Evolutionary conservation across 1,284 basidiomycete species (phyloP), one percentile per base, ranked within the genome.

Genomic region (Rhodotorula sp.): DNA sequence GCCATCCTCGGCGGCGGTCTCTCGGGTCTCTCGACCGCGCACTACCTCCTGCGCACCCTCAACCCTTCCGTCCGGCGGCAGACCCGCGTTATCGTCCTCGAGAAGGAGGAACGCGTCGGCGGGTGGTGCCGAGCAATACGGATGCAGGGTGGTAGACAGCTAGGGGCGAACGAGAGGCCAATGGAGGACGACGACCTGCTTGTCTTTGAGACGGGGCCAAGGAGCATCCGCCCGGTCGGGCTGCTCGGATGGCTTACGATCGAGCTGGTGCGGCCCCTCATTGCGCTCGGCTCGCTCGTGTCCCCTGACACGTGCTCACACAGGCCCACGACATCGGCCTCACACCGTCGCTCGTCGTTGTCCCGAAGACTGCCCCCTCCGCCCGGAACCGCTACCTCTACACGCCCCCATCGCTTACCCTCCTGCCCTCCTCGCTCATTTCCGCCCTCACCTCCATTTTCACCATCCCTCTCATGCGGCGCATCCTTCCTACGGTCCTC

Each of bases 1-100:
- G 88, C 88, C 27, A 82, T 95, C 70, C 82, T 95, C 15, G 93
- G 92, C 3, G 91, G 90, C 5, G 92, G 92, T 29, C 84, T 96
- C 58, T 86, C 90, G 0, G 93, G 93, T 13, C 86, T 95, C 25
- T 89, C 91, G 0, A 86, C 91, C 25, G 90, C 92, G 3, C 91
- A 89, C 79, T 87, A 92, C 78, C 87, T 94, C 29, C 84, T 90
- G 10, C 84, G 89, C 64, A 84, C 86, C 13, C 89, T 91, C 71
- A 88, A 88, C 0, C 80, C 82, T 3, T 81, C 86, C 46, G 67
- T 70, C 29, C 58, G 66, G 19, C 2, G 37, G 22, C 9, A 19
- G 1, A 66, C 74, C 1, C 82, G 80, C 34, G 87, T 97, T 65
- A 86, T 88, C 1, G 77, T 97, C 5, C 75, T 94, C 32, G 94